Conservation (phyloP, 768 basidiomycete genomes). For the Leccinum barrowsii region DNA sequence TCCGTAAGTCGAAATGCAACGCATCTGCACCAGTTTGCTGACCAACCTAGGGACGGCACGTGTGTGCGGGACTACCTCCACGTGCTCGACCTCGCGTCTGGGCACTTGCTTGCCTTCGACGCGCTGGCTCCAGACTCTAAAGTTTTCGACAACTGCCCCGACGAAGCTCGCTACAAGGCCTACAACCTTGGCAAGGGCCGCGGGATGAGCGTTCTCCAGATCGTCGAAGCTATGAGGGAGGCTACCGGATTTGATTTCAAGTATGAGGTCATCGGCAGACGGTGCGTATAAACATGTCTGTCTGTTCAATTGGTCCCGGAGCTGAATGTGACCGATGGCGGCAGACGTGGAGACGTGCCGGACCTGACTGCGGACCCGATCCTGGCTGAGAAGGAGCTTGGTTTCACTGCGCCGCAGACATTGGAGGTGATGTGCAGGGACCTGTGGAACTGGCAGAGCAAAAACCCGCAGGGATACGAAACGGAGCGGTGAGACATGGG, state of each 20-base stretch:
- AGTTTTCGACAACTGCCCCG: conserved; percentile 50
- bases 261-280: conserved; percentile 84
- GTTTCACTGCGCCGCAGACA: conserved; percentile 78
- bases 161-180: conserved; percentile 73
- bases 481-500: conserved; percentile 24
- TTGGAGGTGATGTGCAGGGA: conserved; percentile 94
- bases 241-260: conserved; percentile 87
- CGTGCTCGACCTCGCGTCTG: conserved; percentile 90
- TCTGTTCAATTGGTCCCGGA: background rate
- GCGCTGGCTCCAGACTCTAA: conserved; percentile 63
- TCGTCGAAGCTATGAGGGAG: conserved; percentile 91
- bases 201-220: conserved; percentile 90
- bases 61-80: conserved; percentile 97
- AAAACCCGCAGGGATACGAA: conserved; percentile 75
- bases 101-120: conserved; percentile 88
- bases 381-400: conserved; percentile 89
- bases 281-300: conserved; percentile 48
- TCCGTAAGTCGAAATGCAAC: conserved; percentile 46
- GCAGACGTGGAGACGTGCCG: conserved; percentile 89
- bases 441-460: conserved; percentile 99
- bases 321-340: conserved; percentile 6
- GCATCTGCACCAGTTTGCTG: background rate
- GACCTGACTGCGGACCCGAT: conserved; percentile 93
- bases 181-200: conserved; percentile 96
- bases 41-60: conserved; percentile 73